phyloP scores from a whole-genome alignment of 495 filamentous ascomycete genomes.

The Aspergillus mulundensis region DNA sequence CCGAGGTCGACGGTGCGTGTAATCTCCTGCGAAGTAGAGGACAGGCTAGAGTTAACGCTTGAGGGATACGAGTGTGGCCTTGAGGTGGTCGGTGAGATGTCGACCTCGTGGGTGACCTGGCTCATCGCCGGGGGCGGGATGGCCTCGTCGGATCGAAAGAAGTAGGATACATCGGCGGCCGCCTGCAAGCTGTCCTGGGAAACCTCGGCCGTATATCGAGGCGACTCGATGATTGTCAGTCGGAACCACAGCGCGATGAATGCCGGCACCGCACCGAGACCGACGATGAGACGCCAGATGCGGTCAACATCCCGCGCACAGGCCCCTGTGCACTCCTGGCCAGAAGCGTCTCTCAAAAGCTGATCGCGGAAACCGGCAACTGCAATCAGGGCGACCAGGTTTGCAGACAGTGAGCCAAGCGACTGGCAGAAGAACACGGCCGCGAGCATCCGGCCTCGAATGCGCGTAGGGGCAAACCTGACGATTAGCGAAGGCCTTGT shows the following conservation, averaged over 20 bases:
- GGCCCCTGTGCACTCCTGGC: neutral
- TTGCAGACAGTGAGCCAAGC: constrained; percentile 48
- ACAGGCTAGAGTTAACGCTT: neutral
- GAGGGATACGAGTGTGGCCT: neutral
- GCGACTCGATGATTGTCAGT: constrained; percentile 52
- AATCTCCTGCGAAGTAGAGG: neutral
- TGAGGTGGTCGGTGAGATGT: neutral
- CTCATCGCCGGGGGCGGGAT: neutral
- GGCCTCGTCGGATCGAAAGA: constrained; percentile 1
- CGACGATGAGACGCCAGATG: constrained; percentile 51
- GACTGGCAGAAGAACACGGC: constrained; percentile 57
- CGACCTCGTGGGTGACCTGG: neutral
- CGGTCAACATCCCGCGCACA: constrained; percentile 9
- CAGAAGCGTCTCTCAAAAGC: neutral
- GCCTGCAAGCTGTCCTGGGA: constrained; percentile 31
- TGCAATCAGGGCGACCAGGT: constrained; percentile 27
- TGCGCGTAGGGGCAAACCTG: constrained; percentile 41
- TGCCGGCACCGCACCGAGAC: constrained; percentile 51
- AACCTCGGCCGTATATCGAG: constrained; percentile 46
- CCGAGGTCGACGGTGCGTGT: neutral
- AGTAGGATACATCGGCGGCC: constrained; percentile 12
- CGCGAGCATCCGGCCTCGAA: constrained; percentile 52
- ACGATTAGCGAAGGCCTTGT: neutral
- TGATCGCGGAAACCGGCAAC: constrained; percentile 9
- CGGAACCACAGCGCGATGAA: constrained; percentile 49